Percentiles rank a stretch among this genome's conserved stretches.
Conservation (phyloP, 805 yeast species). For the Saccharomycopsis schoenii region DNA sequence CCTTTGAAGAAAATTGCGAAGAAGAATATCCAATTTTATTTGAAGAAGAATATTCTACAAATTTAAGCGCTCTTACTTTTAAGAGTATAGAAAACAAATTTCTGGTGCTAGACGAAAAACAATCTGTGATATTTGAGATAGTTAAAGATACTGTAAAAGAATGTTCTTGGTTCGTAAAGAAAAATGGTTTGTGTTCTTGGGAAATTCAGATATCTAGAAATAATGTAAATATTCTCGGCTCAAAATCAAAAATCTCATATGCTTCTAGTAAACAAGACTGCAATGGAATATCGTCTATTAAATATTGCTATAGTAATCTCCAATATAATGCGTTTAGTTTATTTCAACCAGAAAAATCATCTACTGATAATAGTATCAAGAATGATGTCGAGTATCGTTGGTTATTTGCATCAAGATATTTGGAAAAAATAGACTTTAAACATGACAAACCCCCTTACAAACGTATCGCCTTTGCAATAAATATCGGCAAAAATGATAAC, state of each 20-base stretch:
- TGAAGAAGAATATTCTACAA: slow-evolving; percentile 1
- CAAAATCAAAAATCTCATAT: not conserved
- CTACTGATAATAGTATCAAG: not conserved
- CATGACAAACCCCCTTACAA: slow-evolving; percentile 1
- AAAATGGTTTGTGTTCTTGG: not conserved
- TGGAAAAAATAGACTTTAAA: slow-evolving; percentile 7
- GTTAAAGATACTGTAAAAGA: not conserved
- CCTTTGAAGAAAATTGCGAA: slow-evolving; percentile 2
- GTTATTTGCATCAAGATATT: slow-evolving; percentile 10
- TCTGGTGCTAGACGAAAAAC: not conserved
- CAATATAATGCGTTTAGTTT: slow-evolving; percentile 4
- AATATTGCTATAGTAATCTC: slow-evolving; percentile 1
- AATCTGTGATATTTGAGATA: not conserved
- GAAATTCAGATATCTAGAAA: slow-evolving; percentile 5
- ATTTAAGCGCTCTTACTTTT: slow-evolving; percentile 3
- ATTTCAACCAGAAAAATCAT: not conserved
- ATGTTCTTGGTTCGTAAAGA: slow-evolving; percentile 9
- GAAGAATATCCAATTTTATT: slow-evolving; percentile 13
- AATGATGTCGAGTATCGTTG: slow-evolving; percentile 9
- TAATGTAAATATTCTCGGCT: not conserved
- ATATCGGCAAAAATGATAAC: slow-evolving; percentile 1
- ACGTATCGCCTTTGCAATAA: slow-evolving; percentile 14
- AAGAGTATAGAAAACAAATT: not conserved
- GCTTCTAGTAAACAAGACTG: not conserved
- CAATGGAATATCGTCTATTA: not conserved